Conservation (phyloP, 2,329 filamentous ascomycete genomes). For the Neocucurbitaria cava region DNA sequence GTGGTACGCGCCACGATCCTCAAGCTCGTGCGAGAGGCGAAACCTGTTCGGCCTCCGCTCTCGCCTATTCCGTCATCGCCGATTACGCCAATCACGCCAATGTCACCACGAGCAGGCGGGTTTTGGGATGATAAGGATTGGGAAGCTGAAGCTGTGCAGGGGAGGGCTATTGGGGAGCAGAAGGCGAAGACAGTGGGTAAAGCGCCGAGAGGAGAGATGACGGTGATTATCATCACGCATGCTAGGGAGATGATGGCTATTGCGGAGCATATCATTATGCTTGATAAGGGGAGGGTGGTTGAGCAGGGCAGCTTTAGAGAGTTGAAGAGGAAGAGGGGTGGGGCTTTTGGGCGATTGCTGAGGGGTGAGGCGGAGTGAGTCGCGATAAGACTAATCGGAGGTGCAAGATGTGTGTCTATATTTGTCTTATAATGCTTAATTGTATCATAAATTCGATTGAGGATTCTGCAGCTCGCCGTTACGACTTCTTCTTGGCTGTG, state of each 20-base stretch:
- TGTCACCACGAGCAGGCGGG: conserved; percentile 9
- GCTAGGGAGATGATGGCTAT: conserved; percentile 84
- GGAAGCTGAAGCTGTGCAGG: conserved; percentile 11
- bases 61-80: not conserved
- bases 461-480: not conserved
- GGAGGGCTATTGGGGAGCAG: not conserved
- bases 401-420: not conserved
- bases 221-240: conserved; percentile 84
- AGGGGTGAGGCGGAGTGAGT: conserved; percentile 40
- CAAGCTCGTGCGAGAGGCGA: conserved; percentile 52
- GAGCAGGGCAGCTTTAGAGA: conserved; percentile 72
- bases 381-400: not conserved
- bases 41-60: not conserved
- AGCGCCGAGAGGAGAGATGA: conserved; percentile 55
- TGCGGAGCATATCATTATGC: conserved; percentile 74
- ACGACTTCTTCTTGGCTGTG: conserved; percentile 10
- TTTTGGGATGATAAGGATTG: conserved; percentile 20
- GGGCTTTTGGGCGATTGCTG: conserved; percentile 46
- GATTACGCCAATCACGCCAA: too few relatives aligned
- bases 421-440: not conserved
- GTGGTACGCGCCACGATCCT: conserved; percentile 69
- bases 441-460: not conserved
- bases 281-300: conserved; percentile 71
- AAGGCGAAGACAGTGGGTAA: conserved; percentile 13
- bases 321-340: conserved; percentile 52